Evolutionary conservation across 2,329 filamentous ascomycete species (phyloP), one percentile per base, ranked within the genome.

Genomic region (Periconia sp.): DNA sequence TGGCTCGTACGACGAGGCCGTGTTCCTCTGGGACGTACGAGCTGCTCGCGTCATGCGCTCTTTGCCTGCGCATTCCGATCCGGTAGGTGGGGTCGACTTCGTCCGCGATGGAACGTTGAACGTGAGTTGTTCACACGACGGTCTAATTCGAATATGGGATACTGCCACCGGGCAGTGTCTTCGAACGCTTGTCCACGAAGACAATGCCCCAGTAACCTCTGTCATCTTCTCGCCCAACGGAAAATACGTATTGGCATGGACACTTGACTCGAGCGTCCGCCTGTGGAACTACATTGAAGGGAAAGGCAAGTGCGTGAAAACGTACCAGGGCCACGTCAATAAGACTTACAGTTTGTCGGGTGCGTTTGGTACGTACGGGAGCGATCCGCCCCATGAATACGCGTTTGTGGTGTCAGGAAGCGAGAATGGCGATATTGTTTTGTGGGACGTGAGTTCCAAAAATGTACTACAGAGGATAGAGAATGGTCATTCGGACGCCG

Each of bases 221-320:
- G 94, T 97, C 41, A 89, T 89, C 69, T 99, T 99, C 77, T 89
- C 89, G 6, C 93, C 94, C 2, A 99, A 99, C 69, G 93, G 94
- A 17, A 92, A 90, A 59, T 97, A 90, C 70, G 88, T 99, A 50
- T 83, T 97, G 2, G 93, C 94, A 13, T 96, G 90, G 74, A 96
- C 91, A 58, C 82, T 97, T 60, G 94, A 99, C 77, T 90, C 87
- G 56, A 93, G 90, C 69, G 84, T 99, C 45, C 86, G 94, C 2
- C 79, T 99, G 19, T 99, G 94, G 94, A 90, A 97, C 73, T 99
- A 97, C 70, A 89, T 96, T 9, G 86, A 91, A 19, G 93, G 93
- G 3, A 86, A 92, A 37, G 93, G 93, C 8, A 86, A 87, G 27
- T 94, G 94, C 63, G 88, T 96, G 66, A 99, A 99, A 81, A 99